Base-by-base conservation (phyloP, 2,329 filamentous ascomycete species). In the Coccinonectria pachysandricola region DNA sequence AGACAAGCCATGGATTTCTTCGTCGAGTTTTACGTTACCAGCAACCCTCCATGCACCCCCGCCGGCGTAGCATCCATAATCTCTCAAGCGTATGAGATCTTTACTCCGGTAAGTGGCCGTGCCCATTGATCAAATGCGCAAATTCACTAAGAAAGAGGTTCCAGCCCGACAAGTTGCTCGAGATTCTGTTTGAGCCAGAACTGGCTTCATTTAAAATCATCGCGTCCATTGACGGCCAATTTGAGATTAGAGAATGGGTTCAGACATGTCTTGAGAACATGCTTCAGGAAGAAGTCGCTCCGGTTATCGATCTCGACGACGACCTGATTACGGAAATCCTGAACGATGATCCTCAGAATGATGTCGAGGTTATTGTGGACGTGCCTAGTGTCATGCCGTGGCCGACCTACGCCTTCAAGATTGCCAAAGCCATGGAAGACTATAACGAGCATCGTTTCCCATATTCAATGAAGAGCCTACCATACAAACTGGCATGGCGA, bases 121-220 rank as follows among this genome's bases (percentile, higher is more conserved):
- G 25, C 15, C 18, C 12, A 17, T 12, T 14, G 10, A 15, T 30
- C 6, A 39, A 12, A 24, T 15, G 3, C 6, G 4, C 3, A 9
- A n/a, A 34, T 27, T 16, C n/a, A n/a, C n/a, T n/a, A n/a, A n/a
- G n/a, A n/a, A n/a, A n/a, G n/a, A n/a, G n/a, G n/a, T n/a, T n/a
- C n/a, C n/a, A n/a, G n/a, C n/a, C n/a, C n/a, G n/a, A 30, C 14
- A 31, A 43, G 6, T 17, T 52, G 0, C 1, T 45, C 1, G 55
- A 58, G 23, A 37, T 58, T 5, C 38, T 58, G 4, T 57, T 57
- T 16, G 54, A 58, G 14, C 52, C 54, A 2, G 46, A 53, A 0
- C 30, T 46, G 0, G 43, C 53, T 1, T 56, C 50, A 47, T 55
- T 58, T 31, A 57, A 57, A 27, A 23, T 51, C 5, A 49, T 54